phyloP scores from a whole-genome alignment of 768 basidiomycete genomes.

The Dentipellis fragilis region DNA sequence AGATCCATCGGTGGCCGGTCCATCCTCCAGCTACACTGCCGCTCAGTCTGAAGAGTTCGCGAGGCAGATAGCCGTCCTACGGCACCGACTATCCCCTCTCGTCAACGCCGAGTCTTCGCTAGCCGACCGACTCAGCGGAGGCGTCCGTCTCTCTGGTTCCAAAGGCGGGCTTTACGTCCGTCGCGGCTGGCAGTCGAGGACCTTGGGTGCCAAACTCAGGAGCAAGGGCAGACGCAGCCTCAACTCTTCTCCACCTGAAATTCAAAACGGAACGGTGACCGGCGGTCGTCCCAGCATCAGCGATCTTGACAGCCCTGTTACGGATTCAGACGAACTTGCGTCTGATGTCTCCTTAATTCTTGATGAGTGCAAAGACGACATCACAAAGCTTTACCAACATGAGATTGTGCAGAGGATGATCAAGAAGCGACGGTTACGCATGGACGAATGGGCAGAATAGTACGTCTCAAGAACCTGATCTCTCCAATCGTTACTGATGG shows the following conservation, averaged over 20 bases:
- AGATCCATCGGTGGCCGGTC: background rate
- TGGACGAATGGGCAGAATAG: constrained; percentile 89
- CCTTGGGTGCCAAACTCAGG: constrained; percentile 27
- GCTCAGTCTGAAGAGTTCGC: constrained; percentile 6
- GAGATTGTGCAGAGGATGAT: constrained; percentile 62
- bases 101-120: constrained; percentile 52
- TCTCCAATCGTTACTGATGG: constrained; percentile 6
- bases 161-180: constrained; percentile 70
- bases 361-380: constrained; percentile 48
- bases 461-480: constrained; percentile 29
- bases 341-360: constrained; percentile 30
- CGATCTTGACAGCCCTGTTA: constrained; percentile 1
- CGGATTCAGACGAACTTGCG: constrained; percentile 6
- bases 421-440: constrained; percentile 54
- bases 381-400: constrained; percentile 64
- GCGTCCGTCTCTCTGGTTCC: constrained; percentile 62
- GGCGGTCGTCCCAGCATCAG: constrained; percentile 18
- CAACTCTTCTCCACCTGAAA: background rate
- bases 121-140: constrained; percentile 66
- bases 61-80: constrained; percentile 25
- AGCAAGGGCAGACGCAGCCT: background rate
- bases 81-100: constrained; percentile 49
- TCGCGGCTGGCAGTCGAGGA: constrained; percentile 71
- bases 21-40: background rate
- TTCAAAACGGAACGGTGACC: no score